A percentile compares a stretch with the other conserved stretches of the same genome.
phyloP scores from a whole-genome alignment of 2,329 filamentous ascomycete genomes.

The Ophiostoma perfectum region DNA sequence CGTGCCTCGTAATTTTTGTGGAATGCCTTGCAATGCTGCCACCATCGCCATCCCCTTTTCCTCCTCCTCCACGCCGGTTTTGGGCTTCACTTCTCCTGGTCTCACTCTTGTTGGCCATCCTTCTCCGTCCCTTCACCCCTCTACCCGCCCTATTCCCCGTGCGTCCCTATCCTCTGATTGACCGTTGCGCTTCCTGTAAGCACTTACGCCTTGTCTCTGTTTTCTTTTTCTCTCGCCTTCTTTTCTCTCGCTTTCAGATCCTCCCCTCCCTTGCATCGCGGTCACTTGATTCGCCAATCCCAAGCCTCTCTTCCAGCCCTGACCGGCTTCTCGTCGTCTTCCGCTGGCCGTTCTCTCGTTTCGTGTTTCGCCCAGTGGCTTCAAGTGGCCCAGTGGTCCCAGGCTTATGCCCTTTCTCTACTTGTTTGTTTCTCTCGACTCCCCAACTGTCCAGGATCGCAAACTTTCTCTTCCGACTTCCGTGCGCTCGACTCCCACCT shows the following conservation, averaged over 20 bases:
- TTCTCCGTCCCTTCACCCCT: not conserved
- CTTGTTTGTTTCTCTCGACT: slow-evolving; percentile 12
- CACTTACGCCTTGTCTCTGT: not conserved
- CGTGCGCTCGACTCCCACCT: slow-evolving; percentile 6
- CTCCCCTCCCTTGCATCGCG: not conserved
- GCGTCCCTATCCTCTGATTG: not conserved
- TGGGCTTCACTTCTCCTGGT: not conserved
- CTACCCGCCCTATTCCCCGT: not conserved
- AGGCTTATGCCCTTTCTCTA: not conserved
- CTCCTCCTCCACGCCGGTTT: not conserved
- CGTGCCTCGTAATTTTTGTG: not conserved
- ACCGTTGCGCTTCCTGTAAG: not conserved
- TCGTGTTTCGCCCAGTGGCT: not conserved
- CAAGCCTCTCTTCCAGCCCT: not conserved
- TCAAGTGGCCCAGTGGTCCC: not conserved
- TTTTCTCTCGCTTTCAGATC: not conserved
- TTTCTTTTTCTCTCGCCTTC: not conserved
- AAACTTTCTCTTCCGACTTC: slow-evolving; percentile 3
- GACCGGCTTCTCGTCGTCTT: not conserved
- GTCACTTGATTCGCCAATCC: not conserved
- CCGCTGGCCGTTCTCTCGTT: not conserved
- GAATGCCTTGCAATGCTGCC: not conserved
- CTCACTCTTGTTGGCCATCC: not conserved
- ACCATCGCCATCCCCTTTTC: not conserved
- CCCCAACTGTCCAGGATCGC: not conserved